Percentiles rank a stretch among this genome's conserved stretches.
phyloP scores from a whole-genome alignment of 495 filamentous ascomycete species.

The Clohesyomyces aquaticus region DNA sequence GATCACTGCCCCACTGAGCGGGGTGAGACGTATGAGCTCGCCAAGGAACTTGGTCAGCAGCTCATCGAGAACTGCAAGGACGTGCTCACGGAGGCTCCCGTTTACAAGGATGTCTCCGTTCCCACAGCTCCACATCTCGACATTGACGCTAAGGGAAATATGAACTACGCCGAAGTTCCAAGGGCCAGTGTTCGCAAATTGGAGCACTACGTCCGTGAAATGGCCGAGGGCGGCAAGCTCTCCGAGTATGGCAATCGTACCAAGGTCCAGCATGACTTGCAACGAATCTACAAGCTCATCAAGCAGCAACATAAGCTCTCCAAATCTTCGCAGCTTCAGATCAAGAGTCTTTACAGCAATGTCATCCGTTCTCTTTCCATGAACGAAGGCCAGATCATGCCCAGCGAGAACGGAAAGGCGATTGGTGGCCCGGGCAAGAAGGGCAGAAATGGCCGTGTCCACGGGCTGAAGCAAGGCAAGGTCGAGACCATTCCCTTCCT shows the following conservation, averaged over 20 bases:
- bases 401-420: constrained; percentile 70
- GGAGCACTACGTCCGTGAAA: constrained; percentile 97
- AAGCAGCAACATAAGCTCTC: constrained; percentile 95
- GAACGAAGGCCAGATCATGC: constrained; percentile 97
- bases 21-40: constrained; percentile 95
- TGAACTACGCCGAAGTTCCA: constrained; percentile 87
- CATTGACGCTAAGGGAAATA: constrained; percentile 85
- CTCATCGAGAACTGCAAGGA: constrained; percentile 98
- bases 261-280: constrained; percentile 95
- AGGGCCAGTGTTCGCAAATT: constrained; percentile 90
- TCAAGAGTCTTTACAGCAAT: constrained; percentile 90
- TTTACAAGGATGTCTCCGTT: constrained; percentile 92
- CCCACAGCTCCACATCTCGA: constrained; percentile 90
- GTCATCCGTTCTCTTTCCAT: constrained; percentile 90
- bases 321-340: constrained; percentile 90
- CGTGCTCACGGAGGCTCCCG: constrained; percentile 76
- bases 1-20: constrained; percentile 97
- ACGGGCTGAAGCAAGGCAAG: constrained; percentile 75
- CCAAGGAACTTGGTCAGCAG: constrained; percentile 91
- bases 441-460: constrained; percentile 61
- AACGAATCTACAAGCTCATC: constrained; percentile 94
- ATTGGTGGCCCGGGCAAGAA: constrained; percentile 66
- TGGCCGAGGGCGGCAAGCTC: constrained; percentile 97
- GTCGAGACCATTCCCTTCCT: constrained; percentile 98
- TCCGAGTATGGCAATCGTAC: constrained; percentile 98